Evolutionary conservation across 441 rosid species (phyloP), one percentile per base, ranked within the genome.

Genomic region (Gossypium davidsonii): DNA sequence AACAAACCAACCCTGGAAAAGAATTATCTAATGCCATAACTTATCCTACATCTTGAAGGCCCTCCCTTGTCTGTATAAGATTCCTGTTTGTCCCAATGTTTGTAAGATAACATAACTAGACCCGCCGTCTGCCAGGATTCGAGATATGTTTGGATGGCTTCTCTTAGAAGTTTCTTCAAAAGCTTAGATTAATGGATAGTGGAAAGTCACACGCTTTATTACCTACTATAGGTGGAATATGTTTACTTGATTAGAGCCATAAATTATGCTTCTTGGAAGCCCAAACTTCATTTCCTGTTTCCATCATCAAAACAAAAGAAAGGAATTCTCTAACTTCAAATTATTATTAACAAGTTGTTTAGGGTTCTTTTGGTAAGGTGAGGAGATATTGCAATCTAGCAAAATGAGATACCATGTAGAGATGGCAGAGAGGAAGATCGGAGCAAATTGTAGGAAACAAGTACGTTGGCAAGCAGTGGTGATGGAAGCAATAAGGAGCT

Each of bases 1-100:
- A 78, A 78, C 79, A 77, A 64, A 76, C 84, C 85, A 77, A 26
- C 83, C 76, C 82, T 68, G 72, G 81, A 74, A 72, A 82, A 62
- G 6, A 83, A 78, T 79, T 70, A 73, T 28, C 67, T 26, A 20
- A 17, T 7, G 20, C 52, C 14, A 7, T 31, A 57, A 59, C 80
- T 76, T 76, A 74, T 78, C 83, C 46, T 46, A 44, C 53, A 53
- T 76, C 15, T 44, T 44, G 64, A 55, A 68, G 78, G 63, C 76
- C 78, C 71, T 48, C 78, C 76, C 51, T 52, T 81, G 78, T 73
- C 74, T 46, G 18, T 65, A 12, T 3, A 3, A 46, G 20, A 11
- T 55, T 78, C 72, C 73, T 70, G 70, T 71, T 77, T 75, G 67
- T 82, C 79, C 72, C 67, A 73, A 66, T 78, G 28, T 65, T 70